These are phyloP conservation scores for Ustilago loliicola DNA, from an alignment of 1,284 basidiomycete species.

Conservation along the genomic window DNA sequence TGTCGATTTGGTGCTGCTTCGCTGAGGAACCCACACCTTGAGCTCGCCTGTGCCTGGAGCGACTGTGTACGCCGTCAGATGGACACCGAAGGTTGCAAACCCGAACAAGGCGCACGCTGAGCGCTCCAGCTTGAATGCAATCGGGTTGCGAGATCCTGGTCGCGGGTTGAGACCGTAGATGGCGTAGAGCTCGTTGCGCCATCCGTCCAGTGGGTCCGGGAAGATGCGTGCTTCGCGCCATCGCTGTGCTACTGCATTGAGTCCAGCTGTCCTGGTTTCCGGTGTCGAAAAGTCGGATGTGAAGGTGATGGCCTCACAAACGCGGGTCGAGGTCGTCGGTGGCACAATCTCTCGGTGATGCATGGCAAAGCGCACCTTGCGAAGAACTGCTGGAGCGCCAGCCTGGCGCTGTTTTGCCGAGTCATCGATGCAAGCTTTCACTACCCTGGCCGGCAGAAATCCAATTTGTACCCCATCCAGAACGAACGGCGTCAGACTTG, in stretches of 20 bases:
- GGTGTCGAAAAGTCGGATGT: conserved; percentile 16
- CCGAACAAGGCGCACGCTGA: conserved; percentile 90
- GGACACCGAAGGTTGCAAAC: conserved; percentile 86
- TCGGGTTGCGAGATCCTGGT: conserved; percentile 60
- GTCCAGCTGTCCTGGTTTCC: conserved; percentile 40
- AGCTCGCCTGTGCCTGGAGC: conserved; percentile 41
- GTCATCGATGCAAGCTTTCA: conserved; percentile 49
- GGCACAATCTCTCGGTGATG: conserved; percentile 38
- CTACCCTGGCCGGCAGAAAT: conserved; percentile 52
- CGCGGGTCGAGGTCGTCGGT: conserved; percentile 17
- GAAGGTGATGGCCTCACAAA: conserved; percentile 45
- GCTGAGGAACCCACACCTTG: conserved; percentile 86
- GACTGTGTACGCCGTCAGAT: conserved; percentile 76
- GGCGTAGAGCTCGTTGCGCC: conserved; percentile 65
- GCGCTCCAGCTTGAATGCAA: conserved; percentile 88
- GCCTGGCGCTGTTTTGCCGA: conserved; percentile 19
- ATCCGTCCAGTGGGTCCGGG: conserved; percentile 69
- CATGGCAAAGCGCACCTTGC: conserved; percentile 39
- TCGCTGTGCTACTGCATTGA: conserved; percentile 47
- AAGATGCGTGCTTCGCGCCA: conserved; percentile 54
- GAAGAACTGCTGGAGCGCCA: conserved; percentile 22
- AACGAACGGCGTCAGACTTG: conserved; percentile 50
- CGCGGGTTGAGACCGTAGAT: conserved; percentile 54
- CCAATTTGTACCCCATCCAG: conserved; percentile 64
- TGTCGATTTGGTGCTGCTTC: conserved; percentile 88